phyloP scores from a whole-genome alignment of 805 yeast species.

The Yamadazyma scolyti region DNA sequence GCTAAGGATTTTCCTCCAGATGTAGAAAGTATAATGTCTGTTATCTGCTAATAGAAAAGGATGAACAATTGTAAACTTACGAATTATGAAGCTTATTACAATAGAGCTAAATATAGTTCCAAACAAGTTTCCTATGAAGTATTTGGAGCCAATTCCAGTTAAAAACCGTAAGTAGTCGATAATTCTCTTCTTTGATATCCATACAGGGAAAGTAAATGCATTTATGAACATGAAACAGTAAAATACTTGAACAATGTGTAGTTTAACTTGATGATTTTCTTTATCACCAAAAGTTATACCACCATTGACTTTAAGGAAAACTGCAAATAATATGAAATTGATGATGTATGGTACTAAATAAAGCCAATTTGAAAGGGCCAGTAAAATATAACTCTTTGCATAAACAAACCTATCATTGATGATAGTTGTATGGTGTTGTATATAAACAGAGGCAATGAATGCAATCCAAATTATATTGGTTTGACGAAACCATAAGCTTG shows the following conservation, averaged over 20 bases:
- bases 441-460: conserved; percentile 50
- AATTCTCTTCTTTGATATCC: conserved; percentile 51
- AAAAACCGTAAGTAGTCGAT: conserved; percentile 10
- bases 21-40: conserved; percentile 87
- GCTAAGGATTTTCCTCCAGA: conserved; percentile 66
- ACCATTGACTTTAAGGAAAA: conserved; percentile 63
- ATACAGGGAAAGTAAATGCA: conserved; percentile 69
- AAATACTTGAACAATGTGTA: conserved; percentile 78
- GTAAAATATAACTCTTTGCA: conserved; percentile 20
- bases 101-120: conserved; percentile 11
- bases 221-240: conserved; percentile 68
- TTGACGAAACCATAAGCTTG: conserved; percentile 77
- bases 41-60: conserved; percentile 93
- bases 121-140: conserved; percentile 14
- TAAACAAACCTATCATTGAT: conserved; percentile 11
- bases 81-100: conserved; percentile 44
- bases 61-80: conserved; percentile 69
- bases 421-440: conserved; percentile 40
- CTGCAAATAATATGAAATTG: conserved; percentile 51
- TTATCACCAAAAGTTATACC: conserved; percentile 93
- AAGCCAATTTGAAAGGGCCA: conserved; percentile 18
- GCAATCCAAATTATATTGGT: conserved; percentile 88
- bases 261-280: conserved; percentile 67
- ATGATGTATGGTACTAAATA: conserved; percentile 46
- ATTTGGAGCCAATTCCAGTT: conserved; percentile 3